Conservation (phyloP, 768 basidiomycete species). For the Pleurotus giganteus region DNA sequence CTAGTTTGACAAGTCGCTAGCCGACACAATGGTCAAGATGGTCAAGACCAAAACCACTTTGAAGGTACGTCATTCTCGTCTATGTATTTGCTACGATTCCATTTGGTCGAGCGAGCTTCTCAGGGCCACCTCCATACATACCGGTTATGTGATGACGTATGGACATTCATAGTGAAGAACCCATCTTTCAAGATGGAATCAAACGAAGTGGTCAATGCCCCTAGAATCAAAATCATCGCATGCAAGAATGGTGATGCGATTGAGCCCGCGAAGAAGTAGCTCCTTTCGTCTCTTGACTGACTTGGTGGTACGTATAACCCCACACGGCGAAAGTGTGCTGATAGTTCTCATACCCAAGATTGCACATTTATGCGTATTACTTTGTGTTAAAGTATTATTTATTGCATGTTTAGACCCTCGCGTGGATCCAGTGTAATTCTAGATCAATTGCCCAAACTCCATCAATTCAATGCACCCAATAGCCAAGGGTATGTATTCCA, state of each 20-base stretch:
- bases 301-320: constrained; percentile 13
- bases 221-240: constrained; percentile 95
- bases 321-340: neutral
- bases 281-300: neutral
- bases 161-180: constrained; percentile 97
- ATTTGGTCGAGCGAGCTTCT: constrained; percentile 1
- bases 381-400: too few species aligned
- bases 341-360: neutral
- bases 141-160: constrained; percentile 92
- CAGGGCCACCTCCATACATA: constrained; percentile 93
- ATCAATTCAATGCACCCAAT: neutral
- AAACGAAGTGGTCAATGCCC: constrained; percentile 69
- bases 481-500: neutral
- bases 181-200: constrained; percentile 95
- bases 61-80: constrained; percentile 55
- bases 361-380: too few species aligned
- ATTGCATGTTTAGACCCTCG: too few species aligned
- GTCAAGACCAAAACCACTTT: constrained; percentile 94
- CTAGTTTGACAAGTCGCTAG: constrained; percentile 95
- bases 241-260: constrained; percentile 95
- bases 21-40: constrained; percentile 88
- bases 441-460: neutral
- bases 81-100: neutral
- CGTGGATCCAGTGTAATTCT: neutral
- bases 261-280: constrained; percentile 75